Evolutionary conservation across 2,329 filamentous ascomycete genomes (phyloP).

Genomic region (Corynespora cassiicola): DNA sequence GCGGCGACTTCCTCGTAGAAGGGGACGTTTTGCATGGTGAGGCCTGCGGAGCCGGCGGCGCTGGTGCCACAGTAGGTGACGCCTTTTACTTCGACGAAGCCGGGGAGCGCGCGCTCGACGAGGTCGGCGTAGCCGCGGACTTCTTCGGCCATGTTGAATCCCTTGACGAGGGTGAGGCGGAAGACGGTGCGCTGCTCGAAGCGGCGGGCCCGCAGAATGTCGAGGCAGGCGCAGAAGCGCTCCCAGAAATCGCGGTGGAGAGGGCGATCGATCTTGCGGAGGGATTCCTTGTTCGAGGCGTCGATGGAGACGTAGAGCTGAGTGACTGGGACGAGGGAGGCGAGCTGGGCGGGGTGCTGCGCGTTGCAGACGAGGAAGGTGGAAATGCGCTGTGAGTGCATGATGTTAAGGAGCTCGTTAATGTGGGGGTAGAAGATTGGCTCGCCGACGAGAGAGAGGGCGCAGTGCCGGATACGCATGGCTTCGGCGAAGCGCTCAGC

Average conservation of each 20-base stretch:
- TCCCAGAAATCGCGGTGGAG: slow-evolving; percentile 98
- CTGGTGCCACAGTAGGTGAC: slow-evolving; percentile 96
- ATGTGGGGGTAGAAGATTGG: slow-evolving; percentile 98
- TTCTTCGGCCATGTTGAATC: slow-evolving; percentile 96
- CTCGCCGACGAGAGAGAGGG: slow-evolving; percentile 91
- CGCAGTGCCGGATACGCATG: slow-evolving; percentile 92
- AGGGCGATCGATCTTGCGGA: slow-evolving; percentile 88
- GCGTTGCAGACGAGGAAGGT: slow-evolving; percentile 97
- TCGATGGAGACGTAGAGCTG: slow-evolving; percentile 98
- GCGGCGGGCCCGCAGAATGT: slow-evolving; percentile 83
- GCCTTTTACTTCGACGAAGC: slow-evolving; percentile 94
- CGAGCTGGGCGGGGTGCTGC: slow-evolving; percentile 91
- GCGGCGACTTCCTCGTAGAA: slow-evolving; percentile 90
- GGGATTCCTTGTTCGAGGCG: slow-evolving; percentile 85
- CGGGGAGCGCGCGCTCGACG: slow-evolving; percentile 83
- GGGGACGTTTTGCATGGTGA: slow-evolving; percentile 97
- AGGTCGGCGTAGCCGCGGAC: slow-evolving; percentile 88
- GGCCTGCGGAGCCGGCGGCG: slow-evolving; percentile 80
- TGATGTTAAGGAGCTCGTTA: slow-evolving; percentile 84
- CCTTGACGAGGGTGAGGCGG: slow-evolving; percentile 93
- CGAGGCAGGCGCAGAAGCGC: slow-evolving; percentile 87
- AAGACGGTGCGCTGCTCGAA: slow-evolving; percentile 92
- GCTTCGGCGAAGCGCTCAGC: slow-evolving; percentile 92
- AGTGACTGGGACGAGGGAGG: slow-evolving; percentile 81
- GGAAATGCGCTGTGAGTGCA: slow-evolving; percentile 86